These are phyloP conservation scores for Microthyrium microscopicum DNA, from an alignment of 2,329 filamentous ascomycete genomes.

Conservation along the genomic window DNA sequence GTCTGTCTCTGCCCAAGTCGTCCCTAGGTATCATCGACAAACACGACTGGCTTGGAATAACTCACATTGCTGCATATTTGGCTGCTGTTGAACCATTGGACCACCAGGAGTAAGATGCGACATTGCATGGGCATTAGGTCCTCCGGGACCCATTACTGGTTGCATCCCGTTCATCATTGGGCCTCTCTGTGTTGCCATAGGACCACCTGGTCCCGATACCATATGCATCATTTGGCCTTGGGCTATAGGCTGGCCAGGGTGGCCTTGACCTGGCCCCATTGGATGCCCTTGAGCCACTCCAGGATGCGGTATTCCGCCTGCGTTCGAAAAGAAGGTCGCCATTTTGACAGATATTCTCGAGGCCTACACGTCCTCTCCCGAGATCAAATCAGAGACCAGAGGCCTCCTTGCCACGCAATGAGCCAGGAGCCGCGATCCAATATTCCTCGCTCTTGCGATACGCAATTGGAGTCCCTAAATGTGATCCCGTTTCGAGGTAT, in stretches of 20 bases:
- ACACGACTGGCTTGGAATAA: conserved; percentile 6
- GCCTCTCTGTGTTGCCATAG: conserved; percentile 52
- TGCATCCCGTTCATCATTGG: conserved; percentile 65
- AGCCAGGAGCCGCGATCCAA: too few relatives aligned
- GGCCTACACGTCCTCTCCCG: too few relatives aligned
- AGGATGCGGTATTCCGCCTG: conserved; percentile 51
- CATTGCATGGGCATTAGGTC: conserved; percentile 49
- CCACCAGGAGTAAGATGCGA: conserved; percentile 50
- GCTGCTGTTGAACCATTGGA: conserved; percentile 35
- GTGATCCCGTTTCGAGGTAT: too few relatives aligned
- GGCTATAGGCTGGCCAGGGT: conserved; percentile 42
- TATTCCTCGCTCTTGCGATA: too few relatives aligned
- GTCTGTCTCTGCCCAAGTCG: too few relatives aligned
- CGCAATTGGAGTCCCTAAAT: too few relatives aligned
- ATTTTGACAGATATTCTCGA: too few relatives aligned
- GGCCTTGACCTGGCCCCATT: conserved; percentile 49
- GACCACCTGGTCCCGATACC: conserved; percentile 53
- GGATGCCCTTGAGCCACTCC: conserved; percentile 48
- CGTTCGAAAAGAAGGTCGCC: conserved; percentile 57
- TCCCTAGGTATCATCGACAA: too few relatives aligned
- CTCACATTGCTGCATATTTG: conserved; percentile 26
- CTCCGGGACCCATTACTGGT: conserved; percentile 37
- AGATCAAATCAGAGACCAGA: conserved; percentile 3
- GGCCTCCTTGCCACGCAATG: too few relatives aligned
- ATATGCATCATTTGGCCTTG: conserved; percentile 55